Percentiles rank a stretch among this genome's conserved stretches.
Conservation (phyloP, 2,329 filamentous ascomycete genomes). For the Gaeumannomyces tritici region DNA sequence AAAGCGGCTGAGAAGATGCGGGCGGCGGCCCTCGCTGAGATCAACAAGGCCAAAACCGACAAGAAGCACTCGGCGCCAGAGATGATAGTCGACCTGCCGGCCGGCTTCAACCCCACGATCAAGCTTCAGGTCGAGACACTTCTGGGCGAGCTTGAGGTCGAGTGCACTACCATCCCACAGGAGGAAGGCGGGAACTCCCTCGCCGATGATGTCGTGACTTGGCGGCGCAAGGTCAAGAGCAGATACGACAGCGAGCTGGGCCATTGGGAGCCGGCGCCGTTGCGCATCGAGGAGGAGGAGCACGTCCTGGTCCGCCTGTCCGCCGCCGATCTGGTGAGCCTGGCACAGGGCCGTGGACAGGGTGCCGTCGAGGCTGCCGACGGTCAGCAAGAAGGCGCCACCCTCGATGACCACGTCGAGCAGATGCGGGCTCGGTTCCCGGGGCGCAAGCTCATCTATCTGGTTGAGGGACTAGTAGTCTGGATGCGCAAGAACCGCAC, state of each 20-base stretch:
- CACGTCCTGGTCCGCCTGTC: slow-evolving; percentile 53
- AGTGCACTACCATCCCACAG: slow-evolving; percentile 27
- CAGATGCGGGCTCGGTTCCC: slow-evolving; percentile 45
- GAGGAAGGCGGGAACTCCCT: slow-evolving; percentile 21
- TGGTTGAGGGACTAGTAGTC: slow-evolving; percentile 58
- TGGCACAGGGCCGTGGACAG: slow-evolving; percentile 30
- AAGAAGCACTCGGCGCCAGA: slow-evolving; percentile 65
- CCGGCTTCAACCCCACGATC: slow-evolving; percentile 38
- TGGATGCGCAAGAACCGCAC: slow-evolving; percentile 64
- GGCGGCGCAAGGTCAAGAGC: slow-evolving; percentile 59
- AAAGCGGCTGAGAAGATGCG: slow-evolving; percentile 54
- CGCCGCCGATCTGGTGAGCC: slow-evolving; percentile 56
- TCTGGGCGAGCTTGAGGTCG: slow-evolving; percentile 39
- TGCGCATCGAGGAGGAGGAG: slow-evolving; percentile 42
- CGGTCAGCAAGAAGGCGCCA: neutral
- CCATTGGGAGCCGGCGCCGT: slow-evolving; percentile 54
- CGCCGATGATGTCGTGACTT: slow-evolving; percentile 48
- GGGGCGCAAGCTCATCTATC: slow-evolving; percentile 49
- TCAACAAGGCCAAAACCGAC: slow-evolving; percentile 63
- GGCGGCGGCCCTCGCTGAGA: slow-evolving; percentile 58
- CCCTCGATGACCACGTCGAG: slow-evolving; percentile 48
- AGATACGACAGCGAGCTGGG: slow-evolving; percentile 50
- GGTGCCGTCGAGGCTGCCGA: neutral
- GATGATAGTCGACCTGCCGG: slow-evolving; percentile 67
- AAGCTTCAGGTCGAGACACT: slow-evolving; percentile 37